Evolutionary conservation across 176 grass and related monocot species (phyloP), one percentile per base, ranked within the genome.

Genomic region (Lolium perenne): DNA sequence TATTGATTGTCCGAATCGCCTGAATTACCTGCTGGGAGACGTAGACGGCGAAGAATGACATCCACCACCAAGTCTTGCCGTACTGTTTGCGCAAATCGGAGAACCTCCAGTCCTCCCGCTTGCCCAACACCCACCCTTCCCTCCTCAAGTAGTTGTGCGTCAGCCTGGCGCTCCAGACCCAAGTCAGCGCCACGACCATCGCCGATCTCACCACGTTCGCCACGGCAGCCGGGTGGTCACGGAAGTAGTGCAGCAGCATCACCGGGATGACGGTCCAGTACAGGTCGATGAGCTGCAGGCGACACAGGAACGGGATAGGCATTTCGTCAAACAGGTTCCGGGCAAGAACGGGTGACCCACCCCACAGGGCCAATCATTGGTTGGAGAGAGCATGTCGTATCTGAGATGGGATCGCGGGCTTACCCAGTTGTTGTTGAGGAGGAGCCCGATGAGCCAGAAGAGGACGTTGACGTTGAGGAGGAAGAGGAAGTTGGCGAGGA

Each of bases 221-320:
- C 75, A 58, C 77, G 5, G 90, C 82, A n/a, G 88, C 78, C 4
- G 97, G 97, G 81, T 98, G 97, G 38, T 70, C 84, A 4, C 82
- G 53, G 88, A 89, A 98, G 79, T 91, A 98, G 84, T 95, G 97
- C 49, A 91, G 57, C 18, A 98, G 84, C 84, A 98, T 88, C 83
- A 98, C 90, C 5, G 97, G 97, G 65, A 98, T 95, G 65, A 98
- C 92, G 12, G 97, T 98, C 97, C 97, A 98, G 76, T 98, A 98
- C 71, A 94, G 79, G 78, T 98, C 97, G 35, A 98, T 98, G 70
- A 98, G 84, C 94, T 98, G 94, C 88, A 79, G 22, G 6, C 20
- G 10, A 10, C 38, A 46, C 20, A 73, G 13, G 16, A 50, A 10
- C 26, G 1, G 7, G 15, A 25, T 7, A 0, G 18, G 25, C 80